phyloP scores from a whole-genome alignment of 495 filamentous ascomycete species.

The Penicillium herquei region DNA sequence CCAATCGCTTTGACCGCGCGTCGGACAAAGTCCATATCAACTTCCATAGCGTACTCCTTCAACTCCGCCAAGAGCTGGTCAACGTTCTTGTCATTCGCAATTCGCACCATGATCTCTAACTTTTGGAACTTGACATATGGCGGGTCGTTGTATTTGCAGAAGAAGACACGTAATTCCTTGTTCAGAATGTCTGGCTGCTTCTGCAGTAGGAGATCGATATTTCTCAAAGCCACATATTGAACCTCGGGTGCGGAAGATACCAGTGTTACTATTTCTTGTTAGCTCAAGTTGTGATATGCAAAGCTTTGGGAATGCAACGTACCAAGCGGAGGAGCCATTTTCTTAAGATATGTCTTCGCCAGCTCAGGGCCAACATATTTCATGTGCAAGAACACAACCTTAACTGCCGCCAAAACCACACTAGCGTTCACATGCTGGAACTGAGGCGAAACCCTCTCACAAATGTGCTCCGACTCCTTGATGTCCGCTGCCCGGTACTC shows the following conservation, averaged over 20 bases:
- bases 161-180: slow-evolving; percentile 97
- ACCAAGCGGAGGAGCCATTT: slow-evolving; percentile 98
- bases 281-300: slow-evolving; percentile 21
- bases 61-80: slow-evolving; percentile 92
- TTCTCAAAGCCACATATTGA: slow-evolving; percentile 93
- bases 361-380: slow-evolving; percentile 74
- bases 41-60: slow-evolving; percentile 96
- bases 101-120: slow-evolving; percentile 98
- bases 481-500: slow-evolving; percentile 83
- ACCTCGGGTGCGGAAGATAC: slow-evolving; percentile 96
- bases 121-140: slow-evolving; percentile 98
- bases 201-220: slow-evolving; percentile 93
- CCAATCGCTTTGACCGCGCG: slow-evolving; percentile 93
- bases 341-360: slow-evolving; percentile 80
- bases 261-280: slow-evolving; percentile 68
- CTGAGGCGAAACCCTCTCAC: slow-evolving; percentile 91
- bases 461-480: slow-evolving; percentile 98
- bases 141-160: slow-evolving; percentile 99
- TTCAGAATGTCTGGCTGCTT: slow-evolving; percentile 94
- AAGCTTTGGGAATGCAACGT: slow-evolving; percentile 15
- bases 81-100: slow-evolving; percentile 95
- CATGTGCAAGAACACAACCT: slow-evolving; percentile 98
- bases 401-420: slow-evolving; percentile 94
- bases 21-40: slow-evolving; percentile 98
- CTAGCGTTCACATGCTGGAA: slow-evolving; percentile 99